These are phyloP conservation scores for Saturnispora bothae DNA, from an alignment of 805 yeast genomes.

Conservation along the genomic window DNA sequence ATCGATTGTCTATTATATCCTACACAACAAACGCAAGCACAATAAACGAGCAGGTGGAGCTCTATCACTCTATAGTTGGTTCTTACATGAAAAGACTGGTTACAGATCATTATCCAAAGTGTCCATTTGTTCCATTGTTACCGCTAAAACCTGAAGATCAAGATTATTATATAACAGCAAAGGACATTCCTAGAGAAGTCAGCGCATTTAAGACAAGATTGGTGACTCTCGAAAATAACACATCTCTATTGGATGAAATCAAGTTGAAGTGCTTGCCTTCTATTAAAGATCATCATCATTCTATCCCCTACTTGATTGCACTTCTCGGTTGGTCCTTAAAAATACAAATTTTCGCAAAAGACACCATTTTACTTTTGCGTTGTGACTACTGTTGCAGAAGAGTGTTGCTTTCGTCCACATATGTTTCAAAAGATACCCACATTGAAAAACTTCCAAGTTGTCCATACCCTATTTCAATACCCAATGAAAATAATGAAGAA, in stretches of 20 bases:
- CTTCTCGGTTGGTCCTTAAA: slow-evolving; percentile 28
- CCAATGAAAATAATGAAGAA: slow-evolving; percentile 5
- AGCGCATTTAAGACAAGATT: slow-evolving; percentile 14
- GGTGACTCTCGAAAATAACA: slow-evolving; percentile 10
- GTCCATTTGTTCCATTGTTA: slow-evolving; percentile 14
- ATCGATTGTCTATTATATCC: slow-evolving; percentile 10
- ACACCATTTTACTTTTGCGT: slow-evolving; percentile 20
- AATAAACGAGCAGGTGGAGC: not conserved
- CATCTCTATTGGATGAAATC: slow-evolving; percentile 10
- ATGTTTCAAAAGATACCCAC: not conserved
- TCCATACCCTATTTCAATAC: slow-evolving; percentile 17
- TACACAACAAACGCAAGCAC: not conserved
- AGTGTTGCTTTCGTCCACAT: slow-evolving; percentile 16
- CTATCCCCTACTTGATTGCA: not conserved
- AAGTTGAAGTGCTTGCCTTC: slow-evolving; percentile 7
- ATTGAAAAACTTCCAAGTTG: slow-evolving; percentile 19
- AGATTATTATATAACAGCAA: slow-evolving; percentile 18
- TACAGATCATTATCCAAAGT: slow-evolving; percentile 22
- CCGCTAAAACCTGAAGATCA: slow-evolving; percentile 15
- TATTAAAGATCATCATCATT: slow-evolving; percentile 3
- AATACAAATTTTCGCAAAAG: slow-evolving; percentile 19
- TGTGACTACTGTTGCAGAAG: slow-evolving; percentile 30
- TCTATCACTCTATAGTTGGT: slow-evolving; percentile 17
- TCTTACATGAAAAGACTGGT: slow-evolving; percentile 19
- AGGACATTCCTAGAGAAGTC: slow-evolving; percentile 21